Evolutionary conservation across 2,329 filamentous ascomycete genomes (phyloP).

Genomic region (Trichoderma sp.): DNA sequence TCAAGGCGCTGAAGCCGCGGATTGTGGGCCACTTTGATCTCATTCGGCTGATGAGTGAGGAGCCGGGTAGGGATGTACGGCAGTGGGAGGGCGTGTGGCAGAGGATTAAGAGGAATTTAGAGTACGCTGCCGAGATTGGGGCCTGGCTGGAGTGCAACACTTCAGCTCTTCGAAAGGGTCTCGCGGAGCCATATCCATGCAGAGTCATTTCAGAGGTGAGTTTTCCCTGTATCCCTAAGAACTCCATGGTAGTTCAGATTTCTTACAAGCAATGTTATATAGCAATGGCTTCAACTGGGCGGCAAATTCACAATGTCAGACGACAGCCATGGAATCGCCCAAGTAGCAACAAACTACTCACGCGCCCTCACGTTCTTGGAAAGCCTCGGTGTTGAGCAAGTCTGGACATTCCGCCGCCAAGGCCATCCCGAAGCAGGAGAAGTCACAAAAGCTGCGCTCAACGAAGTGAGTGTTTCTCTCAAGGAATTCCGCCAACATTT

Average conservation of each 20-base stretch:
- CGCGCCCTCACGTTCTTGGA: constrained; percentile 71
- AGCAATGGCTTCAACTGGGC: constrained; percentile 71
- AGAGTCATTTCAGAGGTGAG: constrained; percentile 73
- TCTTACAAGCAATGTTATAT: constrained; percentile 36
- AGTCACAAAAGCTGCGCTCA: constrained; percentile 40
- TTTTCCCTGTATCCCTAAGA: constrained; percentile 23
- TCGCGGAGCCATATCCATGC: constrained; percentile 86
- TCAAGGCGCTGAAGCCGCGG: constrained; percentile 67
- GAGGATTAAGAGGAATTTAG: constrained; percentile 72
- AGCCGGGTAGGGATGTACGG: constrained; percentile 63
- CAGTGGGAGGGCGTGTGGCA: constrained; percentile 69
- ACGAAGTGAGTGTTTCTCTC: constrained; percentile 48
- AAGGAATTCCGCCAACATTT: constrained; percentile 42
- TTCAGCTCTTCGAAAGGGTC: constrained; percentile 82
- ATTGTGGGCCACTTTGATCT: constrained; percentile 95
- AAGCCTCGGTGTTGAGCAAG: constrained; percentile 61
- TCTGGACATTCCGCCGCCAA: constrained; percentile 58
- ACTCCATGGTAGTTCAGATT: not conserved
- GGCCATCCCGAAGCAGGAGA: constrained; percentile 36
- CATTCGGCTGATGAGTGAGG: constrained; percentile 74
- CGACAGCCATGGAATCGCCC: constrained; percentile 86
- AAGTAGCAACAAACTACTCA: constrained; percentile 83
- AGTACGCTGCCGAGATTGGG: constrained; percentile 68
- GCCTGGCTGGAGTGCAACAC: constrained; percentile 90
- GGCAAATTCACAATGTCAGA: constrained; percentile 90